Evolutionary conservation across 2,329 filamentous ascomycete species (phyloP).

Genomic region (Ceratocystis variospora): DNA sequence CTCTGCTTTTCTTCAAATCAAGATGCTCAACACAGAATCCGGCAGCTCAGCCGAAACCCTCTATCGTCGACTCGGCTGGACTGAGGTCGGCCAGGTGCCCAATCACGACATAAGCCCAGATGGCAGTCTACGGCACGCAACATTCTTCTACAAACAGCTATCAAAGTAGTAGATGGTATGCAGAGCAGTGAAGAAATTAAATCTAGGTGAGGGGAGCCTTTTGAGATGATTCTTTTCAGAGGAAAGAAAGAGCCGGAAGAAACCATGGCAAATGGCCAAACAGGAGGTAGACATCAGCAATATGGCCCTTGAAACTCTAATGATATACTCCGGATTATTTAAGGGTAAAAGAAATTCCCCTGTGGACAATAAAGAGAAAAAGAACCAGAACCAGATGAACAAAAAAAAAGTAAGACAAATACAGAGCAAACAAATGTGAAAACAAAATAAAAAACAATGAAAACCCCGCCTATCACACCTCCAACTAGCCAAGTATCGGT

Average conservation of each 20-base stretch:
- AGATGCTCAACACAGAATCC: slow-evolving; percentile 41
- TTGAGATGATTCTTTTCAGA: neutral
- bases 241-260: neutral
- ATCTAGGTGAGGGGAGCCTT: neutral
- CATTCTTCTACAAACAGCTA: slow-evolving; percentile 48
- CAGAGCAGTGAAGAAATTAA: neutral
- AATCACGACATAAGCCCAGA: slow-evolving; percentile 38
- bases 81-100: slow-evolving; percentile 41
- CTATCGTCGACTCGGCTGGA: slow-evolving; percentile 44
- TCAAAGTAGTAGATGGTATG: neutral
- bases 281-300: neutral
- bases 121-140: slow-evolving; percentile 36
- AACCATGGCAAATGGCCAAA: neutral
- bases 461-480: neutral
- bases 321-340: slow-evolving; percentile 1
- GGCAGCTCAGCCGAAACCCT: slow-evolving; percentile 39
- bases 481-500: neutral
- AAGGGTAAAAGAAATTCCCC: neutral
- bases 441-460: neutral
- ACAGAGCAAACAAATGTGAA: neutral
- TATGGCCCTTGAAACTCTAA: neutral
- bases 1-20: slow-evolving; percentile 1
- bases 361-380: slow-evolving; percentile 2
- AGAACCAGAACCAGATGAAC: too few relatives aligned
- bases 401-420: neutral